Evolutionary conservation across 1,284 basidiomycete genomes (phyloP).

Genomic region (Cutaneotrichosporon spelunceum): DNA sequence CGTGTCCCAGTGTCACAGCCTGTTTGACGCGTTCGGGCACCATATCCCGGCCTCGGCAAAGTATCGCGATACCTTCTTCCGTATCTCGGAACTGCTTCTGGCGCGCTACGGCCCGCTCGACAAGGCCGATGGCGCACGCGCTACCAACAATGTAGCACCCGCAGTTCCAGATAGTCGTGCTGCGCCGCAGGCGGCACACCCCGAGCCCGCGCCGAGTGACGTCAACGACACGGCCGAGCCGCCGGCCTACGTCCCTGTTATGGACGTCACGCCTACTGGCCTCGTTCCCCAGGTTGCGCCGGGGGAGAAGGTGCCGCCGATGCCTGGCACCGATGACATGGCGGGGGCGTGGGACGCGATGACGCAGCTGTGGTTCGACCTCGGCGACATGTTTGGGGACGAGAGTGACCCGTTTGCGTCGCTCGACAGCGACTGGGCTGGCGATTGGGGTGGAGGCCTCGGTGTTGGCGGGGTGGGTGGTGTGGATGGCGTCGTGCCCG

Average conservation of each 20-base stretch:
- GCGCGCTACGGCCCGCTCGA: constrained; percentile 23
- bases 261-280: neutral
- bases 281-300: neutral
- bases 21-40: constrained; percentile 34
- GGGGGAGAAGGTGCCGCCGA: neutral
- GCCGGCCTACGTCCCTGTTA: neutral
- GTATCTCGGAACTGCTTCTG: constrained; percentile 27
- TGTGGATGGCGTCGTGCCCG: neutral
- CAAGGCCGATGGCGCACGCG: neutral
- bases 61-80: constrained; percentile 30
- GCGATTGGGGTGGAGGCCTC: constrained; percentile 1
- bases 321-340: constrained; percentile 12
- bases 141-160: neutral
- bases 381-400: constrained; percentile 25
- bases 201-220: neutral
- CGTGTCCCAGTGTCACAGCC: constrained; percentile 30
- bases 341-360: constrained; percentile 34
- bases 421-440: constrained; percentile 5
- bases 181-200: neutral
- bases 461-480: neutral
- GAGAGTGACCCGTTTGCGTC: constrained; percentile 6
- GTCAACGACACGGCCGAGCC: neutral
- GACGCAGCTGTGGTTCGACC: constrained; percentile 36
- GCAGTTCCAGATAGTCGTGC: neutral
- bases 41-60: constrained; percentile 28